Percentiles rank a stretch among this genome's conserved stretches.
Evolutionary conservation across 2,329 filamentous ascomycete species (phyloP).

Genomic region (Ophiognomonia clavigignenti-juglandacearum): DNA sequence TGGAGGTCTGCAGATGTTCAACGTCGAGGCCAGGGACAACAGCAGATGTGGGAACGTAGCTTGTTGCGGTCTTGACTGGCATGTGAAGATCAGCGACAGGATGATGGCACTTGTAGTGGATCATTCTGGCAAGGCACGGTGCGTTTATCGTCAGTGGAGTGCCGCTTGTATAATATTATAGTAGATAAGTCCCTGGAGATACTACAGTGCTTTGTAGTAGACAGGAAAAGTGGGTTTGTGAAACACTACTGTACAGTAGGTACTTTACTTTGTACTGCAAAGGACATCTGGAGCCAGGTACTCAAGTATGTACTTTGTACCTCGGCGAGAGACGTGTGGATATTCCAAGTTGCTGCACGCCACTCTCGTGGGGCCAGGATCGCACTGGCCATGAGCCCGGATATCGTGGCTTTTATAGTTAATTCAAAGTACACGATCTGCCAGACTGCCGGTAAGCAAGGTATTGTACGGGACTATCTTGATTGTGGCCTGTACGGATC

Average conservation of each 20-base stretch:
- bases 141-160: background rate
- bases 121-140: background rate
- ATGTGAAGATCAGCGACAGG: constrained; percentile 4
- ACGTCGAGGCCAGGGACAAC: background rate
- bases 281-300: no score
- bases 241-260: background rate
- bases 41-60: background rate
- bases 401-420: background rate
- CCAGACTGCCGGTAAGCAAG: no score
- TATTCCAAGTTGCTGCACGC: background rate
- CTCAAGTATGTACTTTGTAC: no score
- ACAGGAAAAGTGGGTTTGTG: background rate
- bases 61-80: background rate
- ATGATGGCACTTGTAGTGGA: background rate
- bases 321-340: no score
- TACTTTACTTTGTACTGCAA: no score
- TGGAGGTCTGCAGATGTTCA: background rate
- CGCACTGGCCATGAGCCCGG: background rate
- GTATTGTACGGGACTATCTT: no score
- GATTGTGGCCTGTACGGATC: no score
- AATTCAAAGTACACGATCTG: no score
- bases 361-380: background rate
- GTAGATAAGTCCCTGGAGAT: no score
- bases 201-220: no score
- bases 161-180: background rate